Base-by-base conservation (phyloP, 129 eudicot species). In the Oenanthe sinensis region DNA sequence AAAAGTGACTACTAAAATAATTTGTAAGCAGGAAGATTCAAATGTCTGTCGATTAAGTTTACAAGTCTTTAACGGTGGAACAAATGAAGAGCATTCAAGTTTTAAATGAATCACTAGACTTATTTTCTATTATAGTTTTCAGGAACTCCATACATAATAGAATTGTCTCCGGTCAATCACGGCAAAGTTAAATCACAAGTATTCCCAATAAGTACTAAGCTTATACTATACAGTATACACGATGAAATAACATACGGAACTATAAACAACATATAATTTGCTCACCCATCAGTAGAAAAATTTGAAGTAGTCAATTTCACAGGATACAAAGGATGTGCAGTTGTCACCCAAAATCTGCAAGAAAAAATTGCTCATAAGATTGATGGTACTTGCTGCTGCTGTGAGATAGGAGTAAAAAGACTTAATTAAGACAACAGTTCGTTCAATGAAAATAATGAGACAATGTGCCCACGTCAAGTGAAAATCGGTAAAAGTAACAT, bases 211-310 rank as follows among this genome's bases (percentile, higher is more conserved):
- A n/a, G 68, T 60, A 58, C 26, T 7, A 63, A 26, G 71, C 17
- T 1, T 63, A 63, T 52, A 20, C 28, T 33, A 33, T 65, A 42
- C 75, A 71, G 2, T 33, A 33, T 65, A 42, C 75, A 71, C 6
- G 15, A 22, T 71, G 28, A 39, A 39, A 58, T 40, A 71, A 5
- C 42, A 67, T 17, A 67, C 15, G 72, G 3, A 67, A 67, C 20
- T 30, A 24, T 44, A n/a, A 73, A 73, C 20, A 44, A 73, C 22
- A 72, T 22, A 10, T 19, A 5, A 44, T 42, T 20, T 39, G 78
- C 96, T 87, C 79, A 95, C 99, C 97, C 97, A 70, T 95, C 99
- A 33, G 92, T 47, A 62, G 96, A 96, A 78, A 87, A 62, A 80
- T 72, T 91, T 76, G 92, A 80, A 80, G 85, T 88, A 36, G 74